Conservation (phyloP, 768 basidiomycete species). For the Collybiopsis confluens region DNA sequence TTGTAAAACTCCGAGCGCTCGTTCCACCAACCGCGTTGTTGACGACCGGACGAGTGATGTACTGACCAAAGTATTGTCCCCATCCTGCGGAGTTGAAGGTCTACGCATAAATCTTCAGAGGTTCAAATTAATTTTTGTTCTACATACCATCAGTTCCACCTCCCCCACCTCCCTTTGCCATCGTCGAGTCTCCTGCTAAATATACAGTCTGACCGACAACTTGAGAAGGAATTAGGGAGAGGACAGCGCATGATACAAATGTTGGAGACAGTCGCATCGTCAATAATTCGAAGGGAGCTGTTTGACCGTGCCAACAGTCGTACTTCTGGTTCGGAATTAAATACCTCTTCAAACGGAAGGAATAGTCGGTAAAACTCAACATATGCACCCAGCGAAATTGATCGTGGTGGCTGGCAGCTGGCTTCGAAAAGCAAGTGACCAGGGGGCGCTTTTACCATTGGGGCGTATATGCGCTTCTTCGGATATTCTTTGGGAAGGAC, state of each 20-base stretch:
- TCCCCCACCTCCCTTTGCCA: constrained; percentile 22
- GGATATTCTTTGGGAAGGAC: background rate
- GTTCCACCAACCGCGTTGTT: constrained; percentile 44
- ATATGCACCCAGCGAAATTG: no score
- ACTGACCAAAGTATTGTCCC: constrained; percentile 40
- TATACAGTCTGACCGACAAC: constrained; percentile 30
- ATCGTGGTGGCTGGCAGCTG: no score
- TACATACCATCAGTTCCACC: constrained; percentile 1
- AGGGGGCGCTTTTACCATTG: background rate
- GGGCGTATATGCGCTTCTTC: background rate
- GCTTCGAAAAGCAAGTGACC: background rate
- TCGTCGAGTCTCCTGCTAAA: constrained; percentile 41
- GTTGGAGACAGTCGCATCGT: background rate
- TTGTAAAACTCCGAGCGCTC: constrained; percentile 42
- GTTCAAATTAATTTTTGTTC: background rate
- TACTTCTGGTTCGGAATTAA: background rate
- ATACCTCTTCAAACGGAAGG: background rate
- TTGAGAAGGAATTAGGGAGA: background rate
- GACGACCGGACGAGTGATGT: constrained; percentile 36
- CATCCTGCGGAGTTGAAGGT: constrained; percentile 32
- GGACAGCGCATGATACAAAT: background rate
- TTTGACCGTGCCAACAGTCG: no score
- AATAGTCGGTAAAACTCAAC: background rate
- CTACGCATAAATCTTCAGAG: background rate
- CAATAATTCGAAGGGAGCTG: background rate